Percentiles rank a stretch among this genome's conserved stretches.
Conservation (phyloP, 2,329 filamentous ascomycete species). For the Nothophoma quercina region DNA sequence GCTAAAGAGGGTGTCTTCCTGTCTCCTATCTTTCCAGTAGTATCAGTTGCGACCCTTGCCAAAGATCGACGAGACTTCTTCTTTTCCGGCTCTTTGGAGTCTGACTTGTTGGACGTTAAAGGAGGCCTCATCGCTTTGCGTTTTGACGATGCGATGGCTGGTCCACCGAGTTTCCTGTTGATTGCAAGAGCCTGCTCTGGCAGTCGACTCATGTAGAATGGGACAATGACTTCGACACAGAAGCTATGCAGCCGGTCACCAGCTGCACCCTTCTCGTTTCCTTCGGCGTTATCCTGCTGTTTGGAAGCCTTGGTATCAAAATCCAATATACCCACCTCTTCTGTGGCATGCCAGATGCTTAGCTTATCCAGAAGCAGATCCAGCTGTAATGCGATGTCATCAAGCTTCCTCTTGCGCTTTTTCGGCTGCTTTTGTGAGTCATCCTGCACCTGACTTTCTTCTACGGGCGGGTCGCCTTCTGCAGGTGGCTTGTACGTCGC, state of each 20-base stretch:
- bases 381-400: conserved; percentile 70
- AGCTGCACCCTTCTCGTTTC: conserved; percentile 32
- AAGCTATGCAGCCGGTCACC: conserved; percentile 76
- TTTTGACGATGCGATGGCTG: conserved; percentile 65
- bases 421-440: conserved; percentile 36
- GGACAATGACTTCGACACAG: conserved; percentile 80
- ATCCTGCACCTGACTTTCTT: conserved; percentile 26
- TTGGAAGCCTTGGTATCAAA: conserved; percentile 41
- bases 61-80: conserved; percentile 62
- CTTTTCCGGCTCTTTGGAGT: conserved; percentile 47
- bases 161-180: conserved; percentile 79
- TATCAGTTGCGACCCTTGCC: conserved; percentile 67
- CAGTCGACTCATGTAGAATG: conserved; percentile 82
- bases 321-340: conserved; percentile 60
- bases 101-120: conserved; percentile 46
- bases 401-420: conserved; percentile 65
- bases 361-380: conserved; percentile 79
- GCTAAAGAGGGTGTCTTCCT: conserved; percentile 68
- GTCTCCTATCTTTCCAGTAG: conserved; percentile 59
- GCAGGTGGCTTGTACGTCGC: conserved; percentile 45
- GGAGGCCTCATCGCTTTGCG: conserved; percentile 55
- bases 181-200: conserved; percentile 74
- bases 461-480: conserved; percentile 22
- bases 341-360: conserved; percentile 84
- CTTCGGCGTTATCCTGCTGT: conserved; percentile 31